These are phyloP conservation scores for Kwoniella mangroviensis DNA, from an alignment of 768 basidiomycete species.

Conservation along the genomic window DNA sequence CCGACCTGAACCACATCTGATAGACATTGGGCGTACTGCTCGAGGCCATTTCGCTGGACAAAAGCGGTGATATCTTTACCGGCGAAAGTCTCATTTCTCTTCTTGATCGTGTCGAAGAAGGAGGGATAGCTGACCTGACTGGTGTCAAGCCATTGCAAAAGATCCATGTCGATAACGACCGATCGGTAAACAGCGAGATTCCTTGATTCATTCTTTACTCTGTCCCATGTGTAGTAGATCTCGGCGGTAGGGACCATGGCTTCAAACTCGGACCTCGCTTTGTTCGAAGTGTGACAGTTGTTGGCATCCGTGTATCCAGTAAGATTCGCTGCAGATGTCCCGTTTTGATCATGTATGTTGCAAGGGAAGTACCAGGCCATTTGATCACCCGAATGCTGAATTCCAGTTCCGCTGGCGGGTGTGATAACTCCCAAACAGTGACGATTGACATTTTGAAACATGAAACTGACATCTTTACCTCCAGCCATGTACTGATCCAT, in stretches of 20 bases:
- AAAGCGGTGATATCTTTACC: conserved; percentile 86
- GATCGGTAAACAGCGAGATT: conserved; percentile 94
- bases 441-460: conserved; percentile 91
- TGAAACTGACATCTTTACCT: conserved; percentile 87
- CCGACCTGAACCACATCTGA: conserved; percentile 85
- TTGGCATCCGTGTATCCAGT: conserved; percentile 70
- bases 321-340: conserved; percentile 67
- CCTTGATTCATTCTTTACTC: conserved; percentile 69
- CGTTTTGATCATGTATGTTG: conserved; percentile 80
- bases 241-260: conserved; percentile 70
- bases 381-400: conserved; percentile 65
- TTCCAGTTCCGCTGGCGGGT: conserved; percentile 71
- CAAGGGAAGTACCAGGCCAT: conserved; percentile 98
- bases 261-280: conserved; percentile 65
- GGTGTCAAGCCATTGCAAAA: conserved; percentile 81
- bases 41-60: conserved; percentile 73
- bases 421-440: conserved; percentile 79
- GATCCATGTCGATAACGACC: conserved; percentile 84
- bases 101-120: conserved; percentile 78
- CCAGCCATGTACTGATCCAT: conserved; percentile 74
- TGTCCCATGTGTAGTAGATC: conserved; percentile 92
- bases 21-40: conserved; percentile 75
- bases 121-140: conserved; percentile 80
- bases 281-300: conserved; percentile 72
- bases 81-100: conserved; percentile 72